Evolutionary conservation across 2,329 filamentous ascomycete species (phyloP), one percentile per base, ranked within the genome.

Genomic region (Xylariaceae sp.): DNA sequence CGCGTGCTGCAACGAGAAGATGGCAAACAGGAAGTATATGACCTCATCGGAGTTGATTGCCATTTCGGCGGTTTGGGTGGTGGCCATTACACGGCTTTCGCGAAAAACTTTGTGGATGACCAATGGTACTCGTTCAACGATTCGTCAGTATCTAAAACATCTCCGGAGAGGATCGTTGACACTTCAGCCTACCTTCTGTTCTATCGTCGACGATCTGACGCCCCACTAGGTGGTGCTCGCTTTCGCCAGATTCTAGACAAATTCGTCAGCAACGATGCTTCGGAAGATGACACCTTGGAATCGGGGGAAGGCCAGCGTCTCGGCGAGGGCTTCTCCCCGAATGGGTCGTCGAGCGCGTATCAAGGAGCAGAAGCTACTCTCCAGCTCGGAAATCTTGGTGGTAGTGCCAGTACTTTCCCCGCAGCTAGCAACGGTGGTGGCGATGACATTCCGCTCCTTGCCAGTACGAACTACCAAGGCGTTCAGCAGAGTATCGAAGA

Each of bases 51-150:
- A 12, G 89, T 98, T 2, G 93, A 98, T 64, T 91, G 95, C 60
- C 93, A 98, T 64, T 95, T 86, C 61, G 93, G 93, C 46, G 89
- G 89, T 22, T 78, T 98, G 29, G 89, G 89, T 45, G 93, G 93
- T 32, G 93, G 93, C 1, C 93, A 98, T 64, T 98, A 98, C 68
- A 97, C 90, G 16, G 93, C 93, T 19, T 90, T 83, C 63, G 90
- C 89, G 30, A 90, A 89, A 69, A 97, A 95, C 63, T 96, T 95
- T 64, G 74, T 87, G 46, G 89, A 95, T 57, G 78, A 78, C 43
- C 74, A 86, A 63, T 98, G 93, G 93, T 96, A 96, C 63, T 87
- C 94, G 53, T 97, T 94, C 64, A 97, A 98, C 63, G 91, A 96
- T 65, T 86, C 87, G 7, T 79, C 77, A 11, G 87, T 89, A 15